Percentiles rank a stretch among this genome's conserved stretches.
These are phyloP conservation scores for Lactarius vividus DNA, from an alignment of 768 basidiomycete species.

Conservation along the genomic window DNA sequence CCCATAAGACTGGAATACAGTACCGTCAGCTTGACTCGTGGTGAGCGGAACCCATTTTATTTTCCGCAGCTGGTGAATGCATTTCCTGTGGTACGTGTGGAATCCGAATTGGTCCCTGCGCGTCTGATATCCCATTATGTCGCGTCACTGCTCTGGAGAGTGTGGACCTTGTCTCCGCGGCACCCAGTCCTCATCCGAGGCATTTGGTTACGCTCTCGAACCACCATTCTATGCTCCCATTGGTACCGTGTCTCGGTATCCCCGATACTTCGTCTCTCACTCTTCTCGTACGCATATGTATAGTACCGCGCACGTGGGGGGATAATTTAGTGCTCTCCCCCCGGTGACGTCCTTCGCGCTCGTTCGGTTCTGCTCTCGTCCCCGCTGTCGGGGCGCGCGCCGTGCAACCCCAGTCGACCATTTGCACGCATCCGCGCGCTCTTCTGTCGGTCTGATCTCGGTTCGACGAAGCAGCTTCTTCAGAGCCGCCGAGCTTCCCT, in stretches of 20 bases:
- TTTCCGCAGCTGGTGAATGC: neutral
- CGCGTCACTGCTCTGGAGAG: neutral
- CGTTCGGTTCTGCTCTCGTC: neutral
- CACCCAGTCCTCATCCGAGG: neutral
- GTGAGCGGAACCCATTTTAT: neutral
- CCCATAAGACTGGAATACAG: neutral
- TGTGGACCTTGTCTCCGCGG: neutral
- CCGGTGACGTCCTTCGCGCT: neutral
- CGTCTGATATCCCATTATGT: neutral
- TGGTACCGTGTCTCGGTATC: neutral
- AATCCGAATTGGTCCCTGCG: neutral
- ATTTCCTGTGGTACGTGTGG: neutral
- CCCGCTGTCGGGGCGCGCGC: no score
- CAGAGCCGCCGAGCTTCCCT: neutral
- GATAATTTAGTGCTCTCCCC: neutral
- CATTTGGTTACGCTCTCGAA: neutral
- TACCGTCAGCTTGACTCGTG: neutral
- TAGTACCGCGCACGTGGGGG: neutral
- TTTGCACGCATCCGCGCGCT: neutral
- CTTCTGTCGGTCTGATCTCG: neutral
- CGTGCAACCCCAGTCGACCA: neutral
- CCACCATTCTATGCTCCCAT: neutral
- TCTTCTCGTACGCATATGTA: neutral
- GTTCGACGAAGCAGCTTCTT: neutral
- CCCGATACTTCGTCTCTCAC: neutral